Evolutionary conservation across 306 rosid species (phyloP).

Genomic region (Boehmeria nivea): DNA sequence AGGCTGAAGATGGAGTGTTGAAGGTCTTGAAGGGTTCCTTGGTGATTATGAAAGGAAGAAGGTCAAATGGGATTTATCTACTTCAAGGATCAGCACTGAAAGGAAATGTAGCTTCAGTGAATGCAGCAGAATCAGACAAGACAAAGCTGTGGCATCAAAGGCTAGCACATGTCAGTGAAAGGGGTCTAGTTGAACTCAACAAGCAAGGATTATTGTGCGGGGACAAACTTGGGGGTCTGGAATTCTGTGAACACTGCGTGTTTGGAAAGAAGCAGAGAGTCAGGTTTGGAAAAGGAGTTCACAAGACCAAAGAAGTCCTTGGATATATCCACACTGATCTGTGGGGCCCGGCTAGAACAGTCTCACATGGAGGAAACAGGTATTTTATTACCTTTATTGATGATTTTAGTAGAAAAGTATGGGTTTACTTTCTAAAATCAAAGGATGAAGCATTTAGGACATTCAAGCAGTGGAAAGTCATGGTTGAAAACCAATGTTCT

Average conservation of each 20-base stretch:
- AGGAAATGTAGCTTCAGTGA: background rate
- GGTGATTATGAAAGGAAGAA: background rate
- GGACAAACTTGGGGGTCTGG: background rate
- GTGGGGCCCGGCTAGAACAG: background rate
- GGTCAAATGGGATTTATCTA: background rate
- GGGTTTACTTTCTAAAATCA: background rate
- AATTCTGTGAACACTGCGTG: background rate
- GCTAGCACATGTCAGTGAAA: background rate
- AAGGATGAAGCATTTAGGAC: background rate
- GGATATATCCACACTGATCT: background rate
- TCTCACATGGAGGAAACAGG: background rate
- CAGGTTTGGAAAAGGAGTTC: background rate
- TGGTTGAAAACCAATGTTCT: background rate
- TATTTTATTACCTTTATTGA: background rate
- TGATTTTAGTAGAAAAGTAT: background rate
- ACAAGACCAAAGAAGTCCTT: background rate
- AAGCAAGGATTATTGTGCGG: background rate
- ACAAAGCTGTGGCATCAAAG: background rate
- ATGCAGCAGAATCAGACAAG: background rate
- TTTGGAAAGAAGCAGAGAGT: background rate
- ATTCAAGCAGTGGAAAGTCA: background rate
- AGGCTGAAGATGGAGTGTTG: background rate
- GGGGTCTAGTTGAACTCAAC: background rate
- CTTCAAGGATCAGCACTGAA: background rate
- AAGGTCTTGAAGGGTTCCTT: background rate